Conservation (phyloP, 1,284 basidiomycete species). For the Trichosporon coremiiforme region DNA sequence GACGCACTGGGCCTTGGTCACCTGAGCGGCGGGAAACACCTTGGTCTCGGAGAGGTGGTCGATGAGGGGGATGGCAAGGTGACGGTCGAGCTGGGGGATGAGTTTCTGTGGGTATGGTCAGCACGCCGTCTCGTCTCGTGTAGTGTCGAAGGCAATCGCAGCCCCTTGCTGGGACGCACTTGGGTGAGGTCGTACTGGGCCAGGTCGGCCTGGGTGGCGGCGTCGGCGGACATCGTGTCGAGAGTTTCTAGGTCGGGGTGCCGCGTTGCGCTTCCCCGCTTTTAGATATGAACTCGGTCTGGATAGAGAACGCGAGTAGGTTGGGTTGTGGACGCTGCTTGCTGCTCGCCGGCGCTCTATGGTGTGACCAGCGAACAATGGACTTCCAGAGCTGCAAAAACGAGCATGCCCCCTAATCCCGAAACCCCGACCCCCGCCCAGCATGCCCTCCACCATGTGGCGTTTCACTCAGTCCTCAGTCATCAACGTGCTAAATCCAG, state of each 20-base stretch:
- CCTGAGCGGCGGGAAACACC: constrained; percentile 50
- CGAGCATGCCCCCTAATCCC: constrained; percentile 20
- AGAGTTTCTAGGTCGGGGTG: constrained; percentile 17
- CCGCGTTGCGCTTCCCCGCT: constrained; percentile 19
- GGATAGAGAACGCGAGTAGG: constrained; percentile 28
- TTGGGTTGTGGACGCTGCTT: constrained; percentile 19
- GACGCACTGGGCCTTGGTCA: constrained; percentile 55
- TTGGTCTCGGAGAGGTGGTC: constrained; percentile 70
- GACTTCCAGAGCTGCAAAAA: constrained; percentile 22
- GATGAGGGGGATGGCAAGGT: constrained; percentile 88
- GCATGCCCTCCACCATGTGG: constrained; percentile 12
- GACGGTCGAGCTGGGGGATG: constrained; percentile 90
- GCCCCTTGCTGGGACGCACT: constrained; percentile 38
- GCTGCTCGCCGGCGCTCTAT: constrained; percentile 18
- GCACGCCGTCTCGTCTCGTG: constrained; percentile 10
- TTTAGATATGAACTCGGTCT: constrained; percentile 23
- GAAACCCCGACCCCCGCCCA: constrained; percentile 20
- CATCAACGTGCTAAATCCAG: not conserved
- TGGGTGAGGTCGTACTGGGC: constrained; percentile 81
- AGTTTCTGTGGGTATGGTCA: constrained; percentile 65
- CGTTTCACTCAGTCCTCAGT: not conserved
- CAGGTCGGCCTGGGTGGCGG: constrained; percentile 58
- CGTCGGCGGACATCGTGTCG: constrained; percentile 17
- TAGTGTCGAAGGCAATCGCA: not conserved
- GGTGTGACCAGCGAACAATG: constrained; percentile 2